Base-by-base conservation (phyloP, 192 early-diverging fungal genomes). In the Haplosporangium gracile region DNA sequence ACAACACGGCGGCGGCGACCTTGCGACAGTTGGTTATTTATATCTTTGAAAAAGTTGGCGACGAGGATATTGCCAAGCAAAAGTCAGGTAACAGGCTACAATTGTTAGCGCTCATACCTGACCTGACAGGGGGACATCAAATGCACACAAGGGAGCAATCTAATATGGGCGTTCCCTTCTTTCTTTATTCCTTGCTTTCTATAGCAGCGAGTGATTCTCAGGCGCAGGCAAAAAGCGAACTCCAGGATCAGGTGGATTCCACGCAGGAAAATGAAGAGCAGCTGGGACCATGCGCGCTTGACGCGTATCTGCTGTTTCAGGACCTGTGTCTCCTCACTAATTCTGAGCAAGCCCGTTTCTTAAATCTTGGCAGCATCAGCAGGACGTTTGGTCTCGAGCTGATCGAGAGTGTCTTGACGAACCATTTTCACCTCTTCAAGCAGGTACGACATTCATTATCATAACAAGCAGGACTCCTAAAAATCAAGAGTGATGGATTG, bases 291-390 rank as follows among this genome's bases (percentile, higher is more conserved):
- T 93, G 92, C 81, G 92, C 92, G 5, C 93, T 92, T 74, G 98
- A 99, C 71, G 98, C 97, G n/a, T 95, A 92, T 88, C 90, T 94
- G 88, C 90, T 99, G 1, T 95, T 99, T 80, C 94, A 96, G 92
- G 98, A 99, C 77, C 87, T 99, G 63, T 99, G 97, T 73, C 81
- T 95, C 42, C 78, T 98, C 70, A 95, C 94, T 0, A 91, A 92
- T 43, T 95, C 92, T 18, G 93, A 94, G 73, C 89, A 91, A 22
- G 88, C 96, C 1, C 89, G 90, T 32, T 98, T 96, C 45, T 86
- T 93, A 40, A 78, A 83, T 40, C 75, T 92, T 20, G 63, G 76
- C 55, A 86, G 78, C 74, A 89, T 92, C 51, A 91, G 96, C 45
- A 94, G 95, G 79, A 92, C 92, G 0, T 93, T 98, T 87, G 96